Conservation (phyloP, 768 basidiomycete species). For the Amanita subjunquillea region DNA sequence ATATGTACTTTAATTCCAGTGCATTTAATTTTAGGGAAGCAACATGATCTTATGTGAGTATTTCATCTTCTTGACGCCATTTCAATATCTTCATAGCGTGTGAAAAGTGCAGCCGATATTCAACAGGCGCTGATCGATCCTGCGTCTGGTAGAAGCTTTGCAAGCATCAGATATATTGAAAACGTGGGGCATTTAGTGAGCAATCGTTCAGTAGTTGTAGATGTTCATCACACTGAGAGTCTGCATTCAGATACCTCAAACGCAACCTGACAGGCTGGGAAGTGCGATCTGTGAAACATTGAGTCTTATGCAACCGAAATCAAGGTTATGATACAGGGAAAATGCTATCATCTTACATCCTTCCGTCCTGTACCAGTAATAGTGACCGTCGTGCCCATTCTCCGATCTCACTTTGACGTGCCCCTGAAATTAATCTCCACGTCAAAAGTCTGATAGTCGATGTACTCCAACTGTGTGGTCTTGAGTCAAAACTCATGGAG, state of each 20-base stretch:
- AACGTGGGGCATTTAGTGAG: conserved; percentile 20
- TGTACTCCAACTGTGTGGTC: conserved; percentile 32
- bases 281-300: background rate
- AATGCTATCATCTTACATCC: background rate
- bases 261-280: conserved; percentile 14
- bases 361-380: conserved; percentile 5
- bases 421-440: conserved; percentile 40
- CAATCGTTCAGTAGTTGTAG: background rate
- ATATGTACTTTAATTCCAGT: conserved; percentile 32
- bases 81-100: background rate
- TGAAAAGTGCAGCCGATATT: conserved; percentile 18
- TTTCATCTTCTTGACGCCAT: background rate
- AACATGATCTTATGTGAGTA: conserved; percentile 43
- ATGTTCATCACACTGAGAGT: background rate
- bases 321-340: background rate
- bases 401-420: conserved; percentile 23
- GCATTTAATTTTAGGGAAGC: conserved; percentile 41
- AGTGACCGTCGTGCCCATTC: conserved; percentile 47
- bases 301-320: background rate
- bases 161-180: conserved; percentile 15
- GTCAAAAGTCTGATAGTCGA: conserved; percentile 45
- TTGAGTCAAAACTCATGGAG: conserved; percentile 29
- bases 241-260: conserved; percentile 12
- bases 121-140: conserved; percentile 21
- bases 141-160: conserved; percentile 16